Conservation (phyloP, 2,329 filamentous ascomycete genomes). For the Beauveria sp. region DNA sequence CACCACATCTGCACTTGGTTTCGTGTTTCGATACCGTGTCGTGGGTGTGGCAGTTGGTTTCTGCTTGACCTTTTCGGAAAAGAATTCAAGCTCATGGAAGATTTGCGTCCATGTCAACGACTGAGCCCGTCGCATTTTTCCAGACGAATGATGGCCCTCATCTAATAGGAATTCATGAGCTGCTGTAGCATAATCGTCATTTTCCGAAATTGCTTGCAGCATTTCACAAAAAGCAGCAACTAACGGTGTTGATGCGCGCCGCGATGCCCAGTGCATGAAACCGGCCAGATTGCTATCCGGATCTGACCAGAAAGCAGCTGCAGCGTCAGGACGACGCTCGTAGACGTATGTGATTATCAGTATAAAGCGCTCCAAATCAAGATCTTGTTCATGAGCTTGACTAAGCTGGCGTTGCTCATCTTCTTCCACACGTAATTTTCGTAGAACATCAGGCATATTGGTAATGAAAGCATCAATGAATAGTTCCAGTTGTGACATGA, state of each 20-base stretch:
- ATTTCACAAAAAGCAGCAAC: slow-evolving; percentile 97
- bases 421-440: slow-evolving; percentile 78
- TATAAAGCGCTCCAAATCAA: slow-evolving; percentile 81
- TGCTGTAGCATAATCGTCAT: slow-evolving; percentile 71
- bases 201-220: slow-evolving; percentile 79
- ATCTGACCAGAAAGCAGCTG: slow-evolving; percentile 85
- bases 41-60: slow-evolving; percentile 45
- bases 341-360: slow-evolving; percentile 89
- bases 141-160: slow-evolving; percentile 65
- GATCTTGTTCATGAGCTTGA: slow-evolving; percentile 57
- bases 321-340: slow-evolving; percentile 75
- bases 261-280: slow-evolving; percentile 95
- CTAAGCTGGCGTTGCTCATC: slow-evolving; percentile 74
- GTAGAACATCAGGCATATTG: slow-evolving; percentile 87
- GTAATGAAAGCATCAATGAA: slow-evolving; percentile 92
- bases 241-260: slow-evolving; percentile 88
- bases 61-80: slow-evolving; percentile 70
- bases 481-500: slow-evolving; percentile 76
- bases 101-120: slow-evolving; percentile 92
- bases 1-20: slow-evolving; percentile 57
- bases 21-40: slow-evolving; percentile 45
- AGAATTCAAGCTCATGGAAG: slow-evolving; percentile 81
- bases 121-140: slow-evolving; percentile 73
- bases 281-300: slow-evolving; percentile 88
- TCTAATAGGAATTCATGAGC: slow-evolving; percentile 88